These are phyloP conservation scores for Phytophthora hybrid DNA, from an alignment of 352 stramenopile genomes.

Conservation along the genomic window DNA sequence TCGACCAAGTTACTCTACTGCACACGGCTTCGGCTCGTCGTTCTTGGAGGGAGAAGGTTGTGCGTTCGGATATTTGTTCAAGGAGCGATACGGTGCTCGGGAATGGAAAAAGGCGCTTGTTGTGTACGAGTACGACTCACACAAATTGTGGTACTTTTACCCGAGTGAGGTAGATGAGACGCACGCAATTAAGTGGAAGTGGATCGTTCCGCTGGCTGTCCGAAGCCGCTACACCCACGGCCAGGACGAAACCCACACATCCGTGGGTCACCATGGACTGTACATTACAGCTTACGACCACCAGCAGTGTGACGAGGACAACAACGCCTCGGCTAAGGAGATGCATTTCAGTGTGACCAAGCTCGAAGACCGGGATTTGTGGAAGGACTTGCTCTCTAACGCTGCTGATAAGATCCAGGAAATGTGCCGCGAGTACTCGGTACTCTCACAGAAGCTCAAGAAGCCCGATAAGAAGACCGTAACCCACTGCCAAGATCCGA, in stretches of 20 bases:
- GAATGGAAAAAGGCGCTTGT: constrained; percentile 89
- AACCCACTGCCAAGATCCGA: constrained; percentile 77
- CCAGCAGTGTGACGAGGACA: constrained; percentile 62
- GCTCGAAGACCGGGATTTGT: constrained; percentile 84
- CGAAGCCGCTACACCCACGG: constrained; percentile 83
- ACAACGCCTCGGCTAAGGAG: constrained; percentile 63
- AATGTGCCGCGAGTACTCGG: constrained; percentile 72
- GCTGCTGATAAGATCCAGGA: constrained; percentile 72
- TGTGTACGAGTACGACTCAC: constrained; percentile 88
- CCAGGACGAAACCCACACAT: constrained; percentile 86
- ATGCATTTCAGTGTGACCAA: constrained; percentile 90
- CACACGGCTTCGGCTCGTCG: constrained; percentile 87
- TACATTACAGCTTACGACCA: constrained; percentile 86
- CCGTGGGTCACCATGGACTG: constrained; percentile 84
- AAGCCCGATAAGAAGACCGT: constrained; percentile 88
- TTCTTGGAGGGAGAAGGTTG: constrained; percentile 87
- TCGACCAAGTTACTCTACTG: constrained; percentile 83
- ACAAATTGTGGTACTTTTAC: constrained; percentile 93
- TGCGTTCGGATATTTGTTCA: constrained; percentile 88
- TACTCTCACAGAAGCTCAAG: constrained; percentile 73
- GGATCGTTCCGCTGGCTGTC: constrained; percentile 84
- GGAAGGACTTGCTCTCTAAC: constrained; percentile 74
- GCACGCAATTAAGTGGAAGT: constrained; percentile 88
- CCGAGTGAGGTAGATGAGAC: constrained; percentile 85
- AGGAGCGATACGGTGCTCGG: constrained; percentile 61